These are phyloP conservation scores for Stellera chamaejasme DNA, from an alignment of 345 rosid genomes.

Conservation along the genomic window DNA sequence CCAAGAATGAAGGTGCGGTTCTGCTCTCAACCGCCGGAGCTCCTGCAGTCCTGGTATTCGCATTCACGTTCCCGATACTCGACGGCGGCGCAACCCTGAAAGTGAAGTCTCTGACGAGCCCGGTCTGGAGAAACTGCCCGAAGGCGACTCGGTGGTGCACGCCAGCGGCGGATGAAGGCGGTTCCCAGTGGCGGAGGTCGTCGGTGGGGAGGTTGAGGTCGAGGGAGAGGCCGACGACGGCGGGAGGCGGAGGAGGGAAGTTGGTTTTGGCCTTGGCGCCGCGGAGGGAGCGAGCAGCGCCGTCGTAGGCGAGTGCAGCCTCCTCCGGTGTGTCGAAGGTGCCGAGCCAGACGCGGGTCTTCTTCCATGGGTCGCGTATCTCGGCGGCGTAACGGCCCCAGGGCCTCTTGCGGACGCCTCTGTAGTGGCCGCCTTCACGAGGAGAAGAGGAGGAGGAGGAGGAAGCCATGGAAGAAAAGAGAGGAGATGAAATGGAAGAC, in stretches of 20 bases:
- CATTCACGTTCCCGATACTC: slow-evolving; percentile 4
- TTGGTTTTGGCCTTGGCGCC: slow-evolving; percentile 89
- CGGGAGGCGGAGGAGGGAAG: slow-evolving; percentile 58
- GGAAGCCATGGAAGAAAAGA: neutral
- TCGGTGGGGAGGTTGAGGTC: slow-evolving; percentile 49
- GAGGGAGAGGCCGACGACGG: slow-evolving; percentile 33
- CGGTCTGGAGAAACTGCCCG: slow-evolving; percentile 54
- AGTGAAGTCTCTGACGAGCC: slow-evolving; percentile 37
- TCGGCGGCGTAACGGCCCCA: slow-evolving; percentile 99
- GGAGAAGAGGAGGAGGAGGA: slow-evolving; percentile 42
- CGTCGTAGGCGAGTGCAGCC: slow-evolving; percentile 94
- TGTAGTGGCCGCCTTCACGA: slow-evolving; percentile 69
- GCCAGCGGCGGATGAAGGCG: slow-evolving; percentile 3
- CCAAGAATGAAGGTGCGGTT: slow-evolving; percentile 27
- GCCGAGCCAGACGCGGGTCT: slow-evolving; percentile 90
- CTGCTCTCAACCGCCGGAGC: slow-evolving; percentile 19
- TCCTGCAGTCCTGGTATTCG: slow-evolving; percentile 1
- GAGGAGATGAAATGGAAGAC: neutral
- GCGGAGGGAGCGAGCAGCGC: slow-evolving; percentile 88
- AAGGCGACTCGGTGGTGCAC: slow-evolving; percentile 26
- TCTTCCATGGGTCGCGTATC: slow-evolving; percentile 97
- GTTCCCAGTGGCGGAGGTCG: slow-evolving; percentile 14
- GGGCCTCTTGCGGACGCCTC: slow-evolving; percentile 93
- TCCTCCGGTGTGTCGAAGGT: slow-evolving; percentile 96
- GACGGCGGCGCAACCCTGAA: slow-evolving; percentile 20